Percentiles rank a stretch among this genome's conserved stretches.
Conservation (phyloP, 2,329 filamentous ascomycete species). For the Penicillium sumatraense region DNA sequence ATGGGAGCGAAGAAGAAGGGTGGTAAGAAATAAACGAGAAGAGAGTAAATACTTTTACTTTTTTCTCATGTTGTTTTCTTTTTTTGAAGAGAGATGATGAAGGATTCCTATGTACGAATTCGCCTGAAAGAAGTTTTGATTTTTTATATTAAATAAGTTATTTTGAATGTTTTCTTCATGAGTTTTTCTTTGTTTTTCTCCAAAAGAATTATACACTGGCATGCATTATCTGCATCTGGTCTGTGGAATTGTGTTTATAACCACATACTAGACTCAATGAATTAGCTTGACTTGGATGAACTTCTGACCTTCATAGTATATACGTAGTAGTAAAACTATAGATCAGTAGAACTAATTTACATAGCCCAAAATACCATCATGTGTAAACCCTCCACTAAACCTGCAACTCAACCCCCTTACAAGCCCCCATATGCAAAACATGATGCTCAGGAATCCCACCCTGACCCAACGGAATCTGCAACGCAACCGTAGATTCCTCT, state of each 20-base stretch:
- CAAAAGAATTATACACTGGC: conserved; percentile 24
- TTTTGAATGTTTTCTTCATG: neutral
- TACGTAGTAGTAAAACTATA: no score
- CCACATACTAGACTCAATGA: neutral
- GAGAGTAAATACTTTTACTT: no score
- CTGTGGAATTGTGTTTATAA: conserved; percentile 10
- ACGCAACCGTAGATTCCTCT: conserved; percentile 39
- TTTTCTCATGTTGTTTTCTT: no score
- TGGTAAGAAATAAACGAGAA: conserved; percentile 32
- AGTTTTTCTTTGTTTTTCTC: neutral
- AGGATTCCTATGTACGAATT: conserved; percentile 17
- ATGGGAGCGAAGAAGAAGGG: conserved; percentile 38
- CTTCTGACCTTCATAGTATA: no score
- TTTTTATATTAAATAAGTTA: conserved; percentile 5
- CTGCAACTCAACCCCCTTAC: conserved; percentile 28
- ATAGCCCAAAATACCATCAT: no score
- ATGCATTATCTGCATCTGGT: conserved; percentile 21
- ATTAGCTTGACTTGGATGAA: neutral
- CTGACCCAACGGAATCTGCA: conserved; percentile 44
- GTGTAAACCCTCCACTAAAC: neutral
- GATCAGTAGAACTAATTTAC: no score
- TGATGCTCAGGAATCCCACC: conserved; percentile 43
- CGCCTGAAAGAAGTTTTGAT: conserved; percentile 18
- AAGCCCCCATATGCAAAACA: conserved; percentile 49
- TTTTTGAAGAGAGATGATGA: neutral